Conservation (phyloP, 225 moss, liverwort and hornwort genomes). For the Pseudisothecium myosuroides region DNA sequence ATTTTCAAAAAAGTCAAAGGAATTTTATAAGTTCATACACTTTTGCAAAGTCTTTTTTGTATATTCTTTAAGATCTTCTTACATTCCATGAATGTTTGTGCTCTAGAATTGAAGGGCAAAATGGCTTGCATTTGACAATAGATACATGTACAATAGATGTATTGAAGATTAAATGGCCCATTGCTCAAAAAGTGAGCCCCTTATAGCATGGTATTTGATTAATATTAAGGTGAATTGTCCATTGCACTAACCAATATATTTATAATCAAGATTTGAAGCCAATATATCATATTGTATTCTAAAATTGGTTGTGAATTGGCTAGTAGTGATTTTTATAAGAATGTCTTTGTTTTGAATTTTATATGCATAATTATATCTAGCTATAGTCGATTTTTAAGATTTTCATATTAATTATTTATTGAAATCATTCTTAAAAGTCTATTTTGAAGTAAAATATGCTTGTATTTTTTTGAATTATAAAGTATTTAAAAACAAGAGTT, state of each 20-base stretch:
- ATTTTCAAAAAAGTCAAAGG: not conserved
- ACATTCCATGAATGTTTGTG: not conserved
- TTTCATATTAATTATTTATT: not conserved
- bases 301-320: not conserved
- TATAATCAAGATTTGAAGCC: not conserved
- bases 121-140: not conserved
- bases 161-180: not conserved
- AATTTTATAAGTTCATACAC: not conserved
- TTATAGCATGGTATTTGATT: not conserved
- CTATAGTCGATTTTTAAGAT: not conserved
- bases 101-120: not conserved
- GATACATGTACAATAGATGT: not conserved
- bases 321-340: not conserved
- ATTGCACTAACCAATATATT: not conserved
- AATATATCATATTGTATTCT: not conserved
- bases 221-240: not conserved
- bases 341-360: not conserved
- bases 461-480: not conserved
- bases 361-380: not conserved
- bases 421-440: not conserved
- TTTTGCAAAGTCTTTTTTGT: not conserved
- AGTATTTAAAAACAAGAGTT: rapidly evolving
- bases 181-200: not conserved
- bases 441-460: not conserved
- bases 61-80: not conserved